phyloP scores from a whole-genome alignment of 176 grass and related monocot species.

The Triticum monococcum region DNA sequence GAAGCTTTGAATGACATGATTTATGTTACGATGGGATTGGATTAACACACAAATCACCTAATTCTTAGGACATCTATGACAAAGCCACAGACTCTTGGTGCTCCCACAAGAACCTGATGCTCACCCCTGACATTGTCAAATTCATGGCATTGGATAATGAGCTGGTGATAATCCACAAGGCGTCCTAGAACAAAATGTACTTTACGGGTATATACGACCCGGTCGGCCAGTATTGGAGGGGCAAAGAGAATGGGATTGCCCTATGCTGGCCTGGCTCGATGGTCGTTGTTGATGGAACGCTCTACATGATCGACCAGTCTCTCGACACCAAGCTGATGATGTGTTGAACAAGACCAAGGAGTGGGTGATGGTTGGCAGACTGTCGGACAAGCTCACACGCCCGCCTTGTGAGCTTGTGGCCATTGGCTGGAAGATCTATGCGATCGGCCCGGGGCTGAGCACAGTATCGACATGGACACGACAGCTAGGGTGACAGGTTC shows the following conservation, averaged over 20 bases:
- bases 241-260: constrained; percentile 33
- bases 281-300: too few relatives aligned
- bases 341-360: too few relatives aligned
- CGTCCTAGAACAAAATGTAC: constrained; percentile 44
- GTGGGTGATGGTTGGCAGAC: too few relatives aligned
- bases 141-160: constrained; percentile 49
- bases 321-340: too few relatives aligned
- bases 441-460: too few relatives aligned
- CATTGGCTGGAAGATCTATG: too few relatives aligned
- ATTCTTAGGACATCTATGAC: constrained; percentile 82
- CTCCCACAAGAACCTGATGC: constrained; percentile 55
- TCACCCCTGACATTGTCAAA: constrained; percentile 58
- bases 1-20: constrained; percentile 51
- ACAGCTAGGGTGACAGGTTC: too few relatives aligned
- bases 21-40: constrained; percentile 52
- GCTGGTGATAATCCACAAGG: constrained; percentile 59
- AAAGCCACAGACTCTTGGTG: constrained; percentile 50
- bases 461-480: too few relatives aligned
- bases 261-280: too few relatives aligned
- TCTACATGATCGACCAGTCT: too few relatives aligned
- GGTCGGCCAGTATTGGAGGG: constrained; percentile 35
- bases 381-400: too few relatives aligned
- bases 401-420: too few relatives aligned
- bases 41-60: constrained; percentile 49
- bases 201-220: constrained; percentile 70